Percentiles rank a stretch among this genome's conserved stretches.
phyloP scores from a whole-genome alignment of 306 rosid species.

The Styphnolobium japonicum region DNA sequence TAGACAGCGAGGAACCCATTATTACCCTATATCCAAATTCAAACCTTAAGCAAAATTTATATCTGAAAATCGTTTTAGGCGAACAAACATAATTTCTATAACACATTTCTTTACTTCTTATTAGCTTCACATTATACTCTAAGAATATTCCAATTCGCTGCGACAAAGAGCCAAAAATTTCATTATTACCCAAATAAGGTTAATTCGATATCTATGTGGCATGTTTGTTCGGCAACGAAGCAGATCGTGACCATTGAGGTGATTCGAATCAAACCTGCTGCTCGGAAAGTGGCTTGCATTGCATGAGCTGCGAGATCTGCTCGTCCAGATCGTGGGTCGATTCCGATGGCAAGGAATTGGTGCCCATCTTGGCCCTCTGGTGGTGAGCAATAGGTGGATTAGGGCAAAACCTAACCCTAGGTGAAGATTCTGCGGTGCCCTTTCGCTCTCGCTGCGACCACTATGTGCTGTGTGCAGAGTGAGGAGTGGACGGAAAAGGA shows the following conservation, averaged over 20 bases:
- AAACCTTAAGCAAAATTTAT: neutral
- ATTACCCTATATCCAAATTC: neutral
- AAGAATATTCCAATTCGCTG: neutral
- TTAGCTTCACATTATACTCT: neutral
- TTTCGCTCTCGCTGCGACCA: constrained; percentile 16
- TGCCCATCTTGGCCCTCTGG: constrained; percentile 53
- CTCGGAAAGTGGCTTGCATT: constrained; percentile 97
- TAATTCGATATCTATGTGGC: neutral
- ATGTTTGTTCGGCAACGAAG: neutral
- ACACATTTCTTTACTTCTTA: neutral
- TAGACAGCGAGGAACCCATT: neutral
- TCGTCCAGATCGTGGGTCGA: constrained; percentile 68
- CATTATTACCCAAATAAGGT: neutral
- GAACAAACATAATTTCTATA: neutral
- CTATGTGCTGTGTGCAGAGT: too few relatives aligned
- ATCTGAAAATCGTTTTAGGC: neutral
- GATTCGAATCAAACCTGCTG: constrained; percentile 60
- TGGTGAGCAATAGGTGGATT: constrained; percentile 1
- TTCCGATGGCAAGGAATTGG: constrained; percentile 60
- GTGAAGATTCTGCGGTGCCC: constrained; percentile 11
- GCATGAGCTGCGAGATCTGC: constrained; percentile 99
- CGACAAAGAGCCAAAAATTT: neutral
- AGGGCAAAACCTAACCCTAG: constrained; percentile 41
- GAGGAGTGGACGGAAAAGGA: constrained; percentile 20
- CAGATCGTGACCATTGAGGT: constrained; percentile 13